These are phyloP conservation scores for Anacardium occidentale DNA, from an alignment of 345 rosid genomes.

Conservation along the genomic window DNA sequence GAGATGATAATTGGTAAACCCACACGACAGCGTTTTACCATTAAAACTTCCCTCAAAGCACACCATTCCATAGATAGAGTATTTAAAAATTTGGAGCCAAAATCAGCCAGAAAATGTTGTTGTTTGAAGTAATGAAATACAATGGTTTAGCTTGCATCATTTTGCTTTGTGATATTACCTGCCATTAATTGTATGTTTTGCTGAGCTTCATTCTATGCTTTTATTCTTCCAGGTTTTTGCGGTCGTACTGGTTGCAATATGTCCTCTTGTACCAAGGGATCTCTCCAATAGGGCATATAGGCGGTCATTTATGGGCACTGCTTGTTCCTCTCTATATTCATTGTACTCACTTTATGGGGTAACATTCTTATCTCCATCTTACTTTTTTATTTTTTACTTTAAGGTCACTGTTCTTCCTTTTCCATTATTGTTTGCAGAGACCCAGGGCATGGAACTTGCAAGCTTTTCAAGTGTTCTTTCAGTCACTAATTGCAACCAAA, in stretches of 20 bases:
- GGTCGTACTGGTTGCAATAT: conserved; percentile 82
- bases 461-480: conserved; percentile 80
- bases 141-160: too few species aligned
- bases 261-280: conserved; percentile 69
- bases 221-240: conserved; percentile 67
- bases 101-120: too few species aligned
- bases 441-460: conserved; percentile 93
- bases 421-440: conserved; percentile 44
- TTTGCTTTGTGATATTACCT: conserved; percentile 2
- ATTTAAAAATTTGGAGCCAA: too few species aligned
- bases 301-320: conserved; percentile 90
- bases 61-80: too few species aligned
- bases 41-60: too few species aligned
- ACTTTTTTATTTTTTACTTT: conserved; percentile 17
- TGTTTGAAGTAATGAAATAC: too few species aligned
- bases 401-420: conserved; percentile 15
- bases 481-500: conserved; percentile 75
- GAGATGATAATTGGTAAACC: too few species aligned
- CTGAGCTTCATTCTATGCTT: conserved; percentile 15
- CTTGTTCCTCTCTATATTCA: conserved; percentile 78
- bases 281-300: conserved; percentile 87
- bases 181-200: conserved; percentile 2
- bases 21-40: too few species aligned
- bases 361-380: conserved; percentile 20
- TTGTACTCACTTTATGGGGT: conserved; percentile 92